Conservation (phyloP, 306 rosid genomes). For the Astragalus glycyphyllos region DNA sequence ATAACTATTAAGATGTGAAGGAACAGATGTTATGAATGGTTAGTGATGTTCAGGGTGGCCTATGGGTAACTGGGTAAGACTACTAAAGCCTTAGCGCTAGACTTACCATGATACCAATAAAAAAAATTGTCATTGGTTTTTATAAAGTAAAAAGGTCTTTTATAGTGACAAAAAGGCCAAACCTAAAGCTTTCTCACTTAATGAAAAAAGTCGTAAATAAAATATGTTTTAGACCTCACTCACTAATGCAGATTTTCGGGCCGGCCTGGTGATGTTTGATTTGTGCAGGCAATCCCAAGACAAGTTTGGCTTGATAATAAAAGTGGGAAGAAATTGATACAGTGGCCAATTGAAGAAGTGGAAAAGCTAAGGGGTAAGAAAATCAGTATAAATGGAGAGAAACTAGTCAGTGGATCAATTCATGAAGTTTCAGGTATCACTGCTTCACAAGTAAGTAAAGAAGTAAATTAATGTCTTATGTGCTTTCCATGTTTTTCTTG, state of each 20-base stretch:
- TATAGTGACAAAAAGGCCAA: no score
- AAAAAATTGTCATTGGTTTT: no score
- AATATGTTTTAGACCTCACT: no score
- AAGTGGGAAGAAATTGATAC: constrained; percentile 54
- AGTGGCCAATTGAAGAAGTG: constrained; percentile 64
- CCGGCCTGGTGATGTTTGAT: not conserved
- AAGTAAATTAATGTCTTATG: not conserved
- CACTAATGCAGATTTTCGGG: no score
- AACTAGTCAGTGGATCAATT: constrained; percentile 45
- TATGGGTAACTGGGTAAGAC: no score
- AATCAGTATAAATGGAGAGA: constrained; percentile 41
- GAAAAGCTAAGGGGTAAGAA: constrained; percentile 47
- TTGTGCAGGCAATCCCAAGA: constrained; percentile 60
- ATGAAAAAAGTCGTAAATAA: no score
- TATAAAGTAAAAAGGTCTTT: no score
- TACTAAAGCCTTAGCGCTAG: no score
- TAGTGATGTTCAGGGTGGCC: not conserved
- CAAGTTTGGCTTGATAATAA: constrained; percentile 52
- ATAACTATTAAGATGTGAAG: not conserved
- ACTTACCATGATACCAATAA: no score
- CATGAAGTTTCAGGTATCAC: constrained; percentile 56
- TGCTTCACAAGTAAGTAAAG: constrained; percentile 55
- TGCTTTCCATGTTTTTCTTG: not conserved
- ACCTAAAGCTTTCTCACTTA: no score
- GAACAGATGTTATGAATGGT: not conserved